Evolutionary conservation across 208 protist species (phyloP).

Genomic region (Crithidia fasciculata): DNA sequence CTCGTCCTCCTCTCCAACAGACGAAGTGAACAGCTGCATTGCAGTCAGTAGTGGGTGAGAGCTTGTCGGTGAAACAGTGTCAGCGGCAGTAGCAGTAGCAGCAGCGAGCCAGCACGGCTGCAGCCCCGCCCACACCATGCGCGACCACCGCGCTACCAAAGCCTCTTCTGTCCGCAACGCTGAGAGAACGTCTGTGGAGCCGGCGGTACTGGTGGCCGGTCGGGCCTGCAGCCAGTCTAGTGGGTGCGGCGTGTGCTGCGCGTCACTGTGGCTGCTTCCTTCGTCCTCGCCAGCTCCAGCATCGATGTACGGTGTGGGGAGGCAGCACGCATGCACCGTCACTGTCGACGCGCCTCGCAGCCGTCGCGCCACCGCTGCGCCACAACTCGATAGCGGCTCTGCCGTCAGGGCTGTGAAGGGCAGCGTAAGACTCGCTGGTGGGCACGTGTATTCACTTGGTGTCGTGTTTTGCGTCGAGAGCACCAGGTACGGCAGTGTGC

Average conservation of each 20-base stretch:
- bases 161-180: conserved; percentile 16
- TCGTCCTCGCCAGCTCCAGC: not conserved
- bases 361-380: not conserved
- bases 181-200: conserved; percentile 17
- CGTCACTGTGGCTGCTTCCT: not conserved
- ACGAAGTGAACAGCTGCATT: not conserved
- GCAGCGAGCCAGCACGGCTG: conserved; percentile 30
- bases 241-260: conserved; percentile 9
- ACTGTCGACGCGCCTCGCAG: not conserved
- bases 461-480: not conserved
- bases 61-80: not conserved
- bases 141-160: conserved; percentile 21
- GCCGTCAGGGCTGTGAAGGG: not conserved
- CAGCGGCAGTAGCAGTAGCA: not conserved
- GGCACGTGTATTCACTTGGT: not conserved
- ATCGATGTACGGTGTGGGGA: conserved; percentile 15
- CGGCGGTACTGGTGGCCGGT: not conserved
- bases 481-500: conserved; percentile 27
- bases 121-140: conserved; percentile 18
- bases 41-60: no score
- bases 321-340: conserved; percentile 27
- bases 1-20: no score
- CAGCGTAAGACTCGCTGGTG: conserved; percentile 17
- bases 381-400: not conserved
- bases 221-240: conserved; percentile 27